These are phyloP conservation scores for Evernia prunastri DNA, from an alignment of 495 filamentous ascomycete genomes.

Conservation along the genomic window DNA sequence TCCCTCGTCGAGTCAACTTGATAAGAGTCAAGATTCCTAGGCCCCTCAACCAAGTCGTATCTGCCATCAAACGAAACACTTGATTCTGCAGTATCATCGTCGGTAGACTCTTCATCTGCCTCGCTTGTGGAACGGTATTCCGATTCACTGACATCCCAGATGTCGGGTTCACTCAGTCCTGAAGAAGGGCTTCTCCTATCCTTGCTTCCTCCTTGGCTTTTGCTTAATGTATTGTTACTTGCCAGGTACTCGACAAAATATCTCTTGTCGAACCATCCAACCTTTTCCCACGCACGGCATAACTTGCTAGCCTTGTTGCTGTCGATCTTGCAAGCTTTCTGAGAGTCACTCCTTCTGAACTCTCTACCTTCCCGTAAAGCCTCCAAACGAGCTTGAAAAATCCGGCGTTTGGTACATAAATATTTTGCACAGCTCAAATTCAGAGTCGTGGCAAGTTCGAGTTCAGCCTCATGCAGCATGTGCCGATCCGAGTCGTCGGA, in stretches of 20 bases:
- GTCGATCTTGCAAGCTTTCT: neutral
- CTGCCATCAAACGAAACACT: neutral
- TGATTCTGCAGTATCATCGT: neutral
- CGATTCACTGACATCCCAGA: neutral
- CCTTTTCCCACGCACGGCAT: neutral
- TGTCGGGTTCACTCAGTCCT: neutral
- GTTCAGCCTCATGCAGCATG: neutral
- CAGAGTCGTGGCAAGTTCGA: neutral
- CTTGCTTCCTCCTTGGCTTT: neutral
- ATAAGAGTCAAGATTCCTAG: neutral
- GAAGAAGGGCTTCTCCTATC: neutral
- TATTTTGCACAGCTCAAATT: neutral
- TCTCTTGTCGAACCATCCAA: neutral
- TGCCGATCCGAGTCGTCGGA: neutral
- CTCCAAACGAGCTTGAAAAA: neutral
- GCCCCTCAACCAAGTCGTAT: neutral
- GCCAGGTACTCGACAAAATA: neutral
- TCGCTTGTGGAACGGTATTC: neutral
- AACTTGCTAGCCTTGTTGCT: neutral
- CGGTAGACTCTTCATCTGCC: neutral
- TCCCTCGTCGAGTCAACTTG: neutral
- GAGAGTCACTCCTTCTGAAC: neutral
- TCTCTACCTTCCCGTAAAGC: neutral
- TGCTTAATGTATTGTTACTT: neutral
- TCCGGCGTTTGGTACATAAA: neutral